Evolutionary conservation across 345 rosid species (phyloP), one percentile per base, ranked within the genome.

Genomic region (Schrenkiella parvula): DNA sequence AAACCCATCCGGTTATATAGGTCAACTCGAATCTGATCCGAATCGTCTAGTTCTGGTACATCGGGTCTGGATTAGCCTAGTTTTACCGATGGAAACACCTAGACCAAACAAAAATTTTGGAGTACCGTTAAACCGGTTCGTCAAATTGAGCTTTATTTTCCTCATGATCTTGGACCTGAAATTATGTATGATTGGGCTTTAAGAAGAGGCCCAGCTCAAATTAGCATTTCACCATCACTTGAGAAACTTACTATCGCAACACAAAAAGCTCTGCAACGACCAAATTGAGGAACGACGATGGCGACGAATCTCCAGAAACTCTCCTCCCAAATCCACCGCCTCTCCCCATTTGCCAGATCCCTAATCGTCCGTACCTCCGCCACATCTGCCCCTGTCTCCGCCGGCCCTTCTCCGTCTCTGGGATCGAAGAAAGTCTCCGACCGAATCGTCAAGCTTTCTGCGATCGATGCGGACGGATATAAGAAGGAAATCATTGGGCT

Each of bases 381-480:
- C 70, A 69, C 87, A 38, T 67, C 80, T 21, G 60, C 81, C 22
- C 70, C 70, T 1, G 29, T 64, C 25, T 8, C 66, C 50, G 23
- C n/a, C 3, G 26, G 47, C 4, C 52, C 73, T 8, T 71, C 74
- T 8, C 84, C 80, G 0, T 85, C 72, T 0, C 1, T 77, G 32
- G 68, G 84, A 75, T 77, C 96, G 43, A 89, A 87, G 69, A 95
- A 87, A 77, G 99, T 95, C 58, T 4, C 97, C 43, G 99, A 95
- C 46, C 84, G 93, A 72, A 82, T 95, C 86, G 99, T 95, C 25
- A 90, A 89, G 78, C 87, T 95, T 51, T 89, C 79, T 26, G 98
- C 99, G 6, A 83, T 91, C 75, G 99, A 95, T 57, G 74, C 70
- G 14, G 89, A 87, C 29, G 97, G 98, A 18, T 25, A 71, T 79